phyloP scores from a whole-genome alignment of 768 basidiomycete species.

The Suillus americanus region DNA sequence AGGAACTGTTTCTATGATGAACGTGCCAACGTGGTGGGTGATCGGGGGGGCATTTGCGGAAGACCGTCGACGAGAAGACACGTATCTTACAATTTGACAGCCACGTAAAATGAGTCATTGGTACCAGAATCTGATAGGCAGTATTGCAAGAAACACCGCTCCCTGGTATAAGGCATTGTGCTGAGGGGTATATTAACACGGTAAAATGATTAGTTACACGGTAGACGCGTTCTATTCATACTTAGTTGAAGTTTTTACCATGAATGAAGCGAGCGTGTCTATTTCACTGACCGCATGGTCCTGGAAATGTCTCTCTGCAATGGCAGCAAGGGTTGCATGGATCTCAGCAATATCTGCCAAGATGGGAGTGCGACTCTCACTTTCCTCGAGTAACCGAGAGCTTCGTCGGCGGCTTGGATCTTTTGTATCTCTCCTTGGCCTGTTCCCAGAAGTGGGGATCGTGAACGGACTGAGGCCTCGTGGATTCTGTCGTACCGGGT shows the following conservation, averaged over 20 bases:
- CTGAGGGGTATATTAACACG: neutral
- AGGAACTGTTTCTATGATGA: neutral
- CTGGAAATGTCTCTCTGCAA: constrained; percentile 75
- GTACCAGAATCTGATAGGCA: neutral
- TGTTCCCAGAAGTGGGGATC: constrained; percentile 59
- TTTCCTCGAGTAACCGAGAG: constrained; percentile 71
- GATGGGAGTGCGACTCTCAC: constrained; percentile 55
- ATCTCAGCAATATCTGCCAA: constrained; percentile 70
- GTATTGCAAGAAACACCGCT: neutral
- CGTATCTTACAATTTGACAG: neutral
- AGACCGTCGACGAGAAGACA: neutral
- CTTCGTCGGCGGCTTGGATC: constrained; percentile 63
- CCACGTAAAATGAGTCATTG: neutral
- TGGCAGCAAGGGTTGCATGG: constrained; percentile 60
- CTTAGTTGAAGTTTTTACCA: constrained; percentile 63
- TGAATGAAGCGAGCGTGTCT: constrained; percentile 78
- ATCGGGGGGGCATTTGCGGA: neutral
- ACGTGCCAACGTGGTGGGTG: neutral
- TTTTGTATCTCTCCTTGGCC: constrained; percentile 69
- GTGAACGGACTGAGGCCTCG: constrained; percentile 50
- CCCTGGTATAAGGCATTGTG: neutral
- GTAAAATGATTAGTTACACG: constrained; percentile 10
- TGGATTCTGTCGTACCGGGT: constrained; percentile 44
- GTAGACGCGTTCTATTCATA: constrained; percentile 35
- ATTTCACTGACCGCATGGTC: constrained; percentile 66